Conservation (phyloP, 1,284 basidiomycete genomes). For the Vanrija pseudolonga region DNA sequence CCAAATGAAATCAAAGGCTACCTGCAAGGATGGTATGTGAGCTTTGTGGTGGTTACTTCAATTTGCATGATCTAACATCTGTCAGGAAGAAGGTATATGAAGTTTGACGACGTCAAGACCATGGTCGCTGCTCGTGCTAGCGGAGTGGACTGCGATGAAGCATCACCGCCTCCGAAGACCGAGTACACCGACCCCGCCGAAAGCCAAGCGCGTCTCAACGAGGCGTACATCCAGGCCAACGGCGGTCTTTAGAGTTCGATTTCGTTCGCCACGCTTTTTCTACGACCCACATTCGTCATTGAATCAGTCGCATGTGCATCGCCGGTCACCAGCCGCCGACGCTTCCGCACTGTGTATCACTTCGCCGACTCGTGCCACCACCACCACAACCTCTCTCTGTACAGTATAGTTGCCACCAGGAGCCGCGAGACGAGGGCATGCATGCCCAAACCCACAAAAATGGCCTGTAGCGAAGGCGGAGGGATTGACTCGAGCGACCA, state of each 20-base stretch:
- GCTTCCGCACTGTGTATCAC: no score
- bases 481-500: no score
- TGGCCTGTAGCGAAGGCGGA: no score
- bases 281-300: no score
- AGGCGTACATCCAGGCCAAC: slow-evolving; percentile 12
- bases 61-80: slow-evolving; percentile 5
- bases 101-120: slow-evolving; percentile 15
- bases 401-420: no score
- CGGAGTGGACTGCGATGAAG: background rate
- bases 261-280: no score
- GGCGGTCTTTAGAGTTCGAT: background rate
- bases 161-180: background rate
- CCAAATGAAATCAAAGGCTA: slow-evolving; percentile 45
- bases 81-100: slow-evolving; percentile 14
- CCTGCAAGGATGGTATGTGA: slow-evolving; percentile 37
- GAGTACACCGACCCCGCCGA: slow-evolving; percentile 11
- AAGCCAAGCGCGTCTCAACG: slow-evolving; percentile 18
- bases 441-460: no score
- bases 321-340: no score
- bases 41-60: background rate
- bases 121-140: slow-evolving; percentile 6
- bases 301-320: no score
- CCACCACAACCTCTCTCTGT: no score
- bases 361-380: no score
- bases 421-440: no score